Base-by-base conservation (phyloP, 805 yeast genomes). In the Metschnikowia similis region DNA sequence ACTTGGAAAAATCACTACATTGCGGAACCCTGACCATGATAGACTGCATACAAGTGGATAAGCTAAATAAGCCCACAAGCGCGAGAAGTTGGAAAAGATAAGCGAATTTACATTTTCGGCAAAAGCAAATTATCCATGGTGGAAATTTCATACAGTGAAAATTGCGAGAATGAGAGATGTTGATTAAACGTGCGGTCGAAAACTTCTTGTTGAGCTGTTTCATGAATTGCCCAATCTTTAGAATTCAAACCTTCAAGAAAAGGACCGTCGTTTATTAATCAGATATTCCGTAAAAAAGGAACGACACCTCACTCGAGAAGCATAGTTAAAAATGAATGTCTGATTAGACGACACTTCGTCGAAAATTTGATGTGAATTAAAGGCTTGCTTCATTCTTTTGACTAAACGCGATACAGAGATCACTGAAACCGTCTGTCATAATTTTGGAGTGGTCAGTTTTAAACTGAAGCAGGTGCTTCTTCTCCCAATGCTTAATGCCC, bases 1-100 rank as follows among this genome's bases (percentile, higher is more conserved):
- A 5, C 34, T 32, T 7, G 7, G 7, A 13, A 16, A n/a, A 32
- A 32, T 4, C 35, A 5, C 16, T 21, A 21, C 39, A 11, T 36
- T n/a, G 39, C 11, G 44, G 26, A 17, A 17, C 17, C 29, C 14
- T 8, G 11, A n/a, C 30, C 10, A 31, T 21, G 32, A 41, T 41
- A 26, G 28, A 43, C 46, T 43, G 46, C 46, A 35, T 43, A 11
- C 28, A 43, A 14, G 39, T 31, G 32, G 28, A 31, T 43, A 43
- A 35, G 32, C 46, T 26, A 28, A n/a, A n/a, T n/a, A 35, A 43
- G 32, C n/a, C 39, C 26, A 47, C 37, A n/a, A n/a, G 48, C 43
- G 40, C 48, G 21, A 48, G 32, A 21, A 48, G 28, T 16, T 21
- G 34, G 16, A 35, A 16, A 21, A 48, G 45, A 14, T 28, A 31